Conservation (phyloP, 305 asterid species). For the Solanum hybrid region DNA sequence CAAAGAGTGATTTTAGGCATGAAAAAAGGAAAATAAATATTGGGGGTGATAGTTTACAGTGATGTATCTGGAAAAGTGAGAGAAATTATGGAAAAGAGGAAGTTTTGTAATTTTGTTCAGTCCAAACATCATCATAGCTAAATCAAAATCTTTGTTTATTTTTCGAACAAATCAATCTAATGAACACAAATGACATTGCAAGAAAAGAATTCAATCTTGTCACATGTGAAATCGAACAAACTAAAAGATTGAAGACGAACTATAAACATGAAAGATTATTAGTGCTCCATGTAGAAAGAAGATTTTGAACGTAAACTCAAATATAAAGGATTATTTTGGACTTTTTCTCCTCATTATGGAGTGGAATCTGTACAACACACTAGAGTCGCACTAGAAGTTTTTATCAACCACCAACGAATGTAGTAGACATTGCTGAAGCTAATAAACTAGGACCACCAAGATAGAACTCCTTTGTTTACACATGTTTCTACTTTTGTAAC, state of each 20-base stretch:
- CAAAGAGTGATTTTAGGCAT: neutral
- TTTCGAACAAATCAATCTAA: neutral
- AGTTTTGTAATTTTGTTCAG: neutral
- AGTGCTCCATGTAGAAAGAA: neutral
- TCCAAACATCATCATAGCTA: neutral
- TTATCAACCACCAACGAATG: neutral
- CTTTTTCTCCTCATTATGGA: neutral
- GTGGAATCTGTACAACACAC: neutral
- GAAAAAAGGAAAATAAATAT: neutral
- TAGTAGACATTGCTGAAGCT: neutral
- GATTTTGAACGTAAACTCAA: neutral
- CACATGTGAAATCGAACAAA: neutral
- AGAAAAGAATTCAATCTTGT: neutral
- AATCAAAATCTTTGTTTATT: neutral
- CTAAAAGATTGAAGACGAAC: neutral
- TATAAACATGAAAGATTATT: neutral
- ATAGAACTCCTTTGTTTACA: neutral
- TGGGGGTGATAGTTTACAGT: neutral
- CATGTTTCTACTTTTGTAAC: neutral
- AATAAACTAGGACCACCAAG: neutral
- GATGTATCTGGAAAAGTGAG: neutral
- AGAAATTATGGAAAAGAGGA: neutral
- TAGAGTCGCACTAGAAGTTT: neutral
- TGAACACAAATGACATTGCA: neutral
- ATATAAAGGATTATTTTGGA: neutral